Conservation (phyloP, 805 yeast species). For the Clavispora carvajalis region DNA sequence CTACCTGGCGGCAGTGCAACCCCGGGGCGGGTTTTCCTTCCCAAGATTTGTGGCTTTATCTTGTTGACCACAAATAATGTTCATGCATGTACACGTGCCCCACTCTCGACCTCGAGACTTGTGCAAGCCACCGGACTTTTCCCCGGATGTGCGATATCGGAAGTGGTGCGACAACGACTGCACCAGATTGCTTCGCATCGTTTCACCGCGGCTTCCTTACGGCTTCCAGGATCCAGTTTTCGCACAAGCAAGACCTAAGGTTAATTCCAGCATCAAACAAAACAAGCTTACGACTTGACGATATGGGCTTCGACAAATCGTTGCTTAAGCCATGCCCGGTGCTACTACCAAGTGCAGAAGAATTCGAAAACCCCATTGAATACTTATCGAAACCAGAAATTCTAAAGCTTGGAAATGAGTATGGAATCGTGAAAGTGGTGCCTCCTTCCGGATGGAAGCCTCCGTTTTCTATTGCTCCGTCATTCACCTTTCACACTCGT, state of each 20-base stretch:
- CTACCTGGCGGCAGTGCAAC: too few relatives aligned
- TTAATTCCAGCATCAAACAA: too few relatives aligned
- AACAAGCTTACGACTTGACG: neutral
- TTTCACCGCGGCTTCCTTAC: neutral
- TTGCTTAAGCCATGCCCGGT: slow-evolving; percentile 41
- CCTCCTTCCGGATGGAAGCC: slow-evolving; percentile 55
- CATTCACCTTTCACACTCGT: slow-evolving; percentile 62
- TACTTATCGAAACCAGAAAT: slow-evolving; percentile 41
- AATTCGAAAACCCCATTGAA: slow-evolving; percentile 46
- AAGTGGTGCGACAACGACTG: neutral
- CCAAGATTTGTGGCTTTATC: too few relatives aligned
- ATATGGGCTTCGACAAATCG: slow-evolving; percentile 21
- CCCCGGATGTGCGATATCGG: neutral
- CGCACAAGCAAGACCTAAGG: too few relatives aligned
- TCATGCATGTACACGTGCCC: too few relatives aligned
- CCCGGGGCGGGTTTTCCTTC: too few relatives aligned
- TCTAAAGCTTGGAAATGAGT: slow-evolving; percentile 37
- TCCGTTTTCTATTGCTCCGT: slow-evolving; percentile 48
- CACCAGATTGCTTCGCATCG: neutral
- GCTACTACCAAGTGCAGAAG: slow-evolving; percentile 38
- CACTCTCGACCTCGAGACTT: neutral
- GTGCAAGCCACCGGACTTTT: neutral
- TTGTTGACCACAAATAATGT: too few relatives aligned
- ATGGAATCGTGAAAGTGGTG: slow-evolving; percentile 47
- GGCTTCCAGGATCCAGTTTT: neutral